phyloP scores from a whole-genome alignment of 1,139 yeast species.

The Chernovozyma sophiae-reginae region DNA sequence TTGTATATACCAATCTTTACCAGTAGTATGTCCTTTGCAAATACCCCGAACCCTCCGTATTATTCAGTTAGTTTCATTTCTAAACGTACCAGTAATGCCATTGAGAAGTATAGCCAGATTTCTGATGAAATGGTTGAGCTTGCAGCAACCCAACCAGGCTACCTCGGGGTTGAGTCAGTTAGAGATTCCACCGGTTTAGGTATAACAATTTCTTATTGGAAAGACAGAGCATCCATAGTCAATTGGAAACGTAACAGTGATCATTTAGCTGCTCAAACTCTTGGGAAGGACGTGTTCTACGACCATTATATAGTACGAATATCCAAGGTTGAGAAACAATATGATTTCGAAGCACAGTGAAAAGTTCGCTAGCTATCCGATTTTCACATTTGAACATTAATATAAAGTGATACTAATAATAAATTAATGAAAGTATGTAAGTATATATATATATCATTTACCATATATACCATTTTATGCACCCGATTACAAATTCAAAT shows the following conservation, averaged over 20 bases:
- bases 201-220: constrained; percentile 17
- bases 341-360: too few relatives aligned
- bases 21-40: constrained; percentile 6
- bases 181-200: constrained; percentile 12
- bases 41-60: constrained; percentile 12
- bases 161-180: constrained; percentile 14
- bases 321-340: constrained; percentile 14
- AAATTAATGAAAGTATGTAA: too few relatives aligned
- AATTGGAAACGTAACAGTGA: constrained; percentile 13
- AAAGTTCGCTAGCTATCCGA: too few relatives aligned
- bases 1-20: too few relatives aligned
- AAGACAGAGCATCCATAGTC: constrained; percentile 9
- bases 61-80: constrained; percentile 15
- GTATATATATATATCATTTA: too few relatives aligned
- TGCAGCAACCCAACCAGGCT: constrained; percentile 13
- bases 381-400: too few relatives aligned
- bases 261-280: constrained; percentile 13
- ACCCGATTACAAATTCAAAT: constrained; percentile 66
- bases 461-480: too few relatives aligned
- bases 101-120: constrained; percentile 8
- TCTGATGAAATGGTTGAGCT: constrained; percentile 11
- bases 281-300: constrained; percentile 12
- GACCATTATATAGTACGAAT: constrained; percentile 10
- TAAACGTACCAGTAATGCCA: constrained; percentile 3
- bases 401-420: too few relatives aligned